Percentiles rank a stretch among this genome's conserved stretches.
Conservation (phyloP, 78 protist genomes). For the Chrysochromulina tobinii region DNA sequence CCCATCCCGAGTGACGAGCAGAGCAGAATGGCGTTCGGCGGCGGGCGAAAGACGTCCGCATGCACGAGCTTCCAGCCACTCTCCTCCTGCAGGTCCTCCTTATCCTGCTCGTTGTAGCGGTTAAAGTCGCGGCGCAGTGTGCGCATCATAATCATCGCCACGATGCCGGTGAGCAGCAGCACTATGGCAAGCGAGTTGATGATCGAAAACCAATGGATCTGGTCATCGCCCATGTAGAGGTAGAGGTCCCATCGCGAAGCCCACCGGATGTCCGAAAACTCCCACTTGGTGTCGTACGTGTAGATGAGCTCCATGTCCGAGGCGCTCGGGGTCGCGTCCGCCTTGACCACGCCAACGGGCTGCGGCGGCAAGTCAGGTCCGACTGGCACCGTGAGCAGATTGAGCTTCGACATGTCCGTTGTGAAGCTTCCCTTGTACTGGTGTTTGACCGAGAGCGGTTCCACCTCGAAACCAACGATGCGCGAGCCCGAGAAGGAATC, state of each 20-base stretch:
- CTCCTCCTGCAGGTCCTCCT: constrained; percentile 70
- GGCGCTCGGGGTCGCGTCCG: too few species aligned
- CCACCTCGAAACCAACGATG: constrained; percentile 78
- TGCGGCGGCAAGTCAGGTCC: background rate
- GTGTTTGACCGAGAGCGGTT: constrained; percentile 54
- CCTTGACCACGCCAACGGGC: background rate
- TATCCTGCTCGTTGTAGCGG: constrained; percentile 29
- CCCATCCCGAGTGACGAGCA: constrained; percentile 16
- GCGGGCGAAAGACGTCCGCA: constrained; percentile 96
- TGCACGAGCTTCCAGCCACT: constrained; percentile 98
- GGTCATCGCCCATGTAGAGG: constrained; percentile 65
- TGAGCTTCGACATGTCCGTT: background rate
- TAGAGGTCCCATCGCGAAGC: constrained; percentile 93
- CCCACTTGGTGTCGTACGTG: background rate
- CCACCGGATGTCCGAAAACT: constrained; percentile 68
- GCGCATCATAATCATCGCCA: constrained; percentile 52
- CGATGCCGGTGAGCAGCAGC: constrained; percentile 87
- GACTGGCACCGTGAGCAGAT: background rate
- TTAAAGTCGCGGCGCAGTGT: constrained; percentile 29
- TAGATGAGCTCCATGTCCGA: constrained; percentile 13
- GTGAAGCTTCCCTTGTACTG: background rate
- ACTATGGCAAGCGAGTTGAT: constrained; percentile 92
- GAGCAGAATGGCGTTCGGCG: constrained; percentile 71
- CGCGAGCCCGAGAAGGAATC: constrained; percentile 15
- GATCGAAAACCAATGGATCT: constrained; percentile 90